Evolutionary conservation across 1,284 basidiomycete genomes (phyloP).

Genomic region (Cyathus pygmaeus): DNA sequence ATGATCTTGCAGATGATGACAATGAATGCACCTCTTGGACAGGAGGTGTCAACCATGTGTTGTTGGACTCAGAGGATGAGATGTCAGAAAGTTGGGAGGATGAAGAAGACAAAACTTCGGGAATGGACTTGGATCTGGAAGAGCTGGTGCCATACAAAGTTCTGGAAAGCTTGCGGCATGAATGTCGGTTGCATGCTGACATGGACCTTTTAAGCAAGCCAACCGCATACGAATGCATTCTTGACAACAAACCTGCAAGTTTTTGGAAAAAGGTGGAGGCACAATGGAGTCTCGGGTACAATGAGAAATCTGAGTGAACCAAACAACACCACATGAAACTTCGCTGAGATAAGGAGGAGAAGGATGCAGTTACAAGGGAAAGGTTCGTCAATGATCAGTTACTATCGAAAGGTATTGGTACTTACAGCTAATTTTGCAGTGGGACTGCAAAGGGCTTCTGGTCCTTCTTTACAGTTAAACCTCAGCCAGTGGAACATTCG

Average conservation of each 20-base stretch:
- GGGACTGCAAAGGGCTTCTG: slow-evolving; percentile 1
- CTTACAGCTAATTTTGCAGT: background rate
- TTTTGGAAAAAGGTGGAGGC: slow-evolving; percentile 10
- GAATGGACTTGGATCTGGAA: background rate
- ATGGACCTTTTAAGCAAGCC: background rate
- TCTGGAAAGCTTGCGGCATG: background rate
- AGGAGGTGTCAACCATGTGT: background rate
- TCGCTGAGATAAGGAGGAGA: slow-evolving; percentile 3
- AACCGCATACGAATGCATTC: background rate
- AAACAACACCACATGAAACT: slow-evolving; percentile 4
- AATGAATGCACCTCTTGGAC: background rate
- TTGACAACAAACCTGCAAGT: background rate
- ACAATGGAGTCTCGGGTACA: slow-evolving; percentile 20
- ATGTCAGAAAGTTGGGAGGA: background rate
- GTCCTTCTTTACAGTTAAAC: background rate
- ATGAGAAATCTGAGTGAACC: slow-evolving; percentile 13
- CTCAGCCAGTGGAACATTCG: background rate
- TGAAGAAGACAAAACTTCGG: background rate
- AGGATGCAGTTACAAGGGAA: background rate
- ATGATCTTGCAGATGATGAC: background rate
- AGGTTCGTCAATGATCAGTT: slow-evolving; percentile 2
- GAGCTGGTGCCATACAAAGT: background rate
- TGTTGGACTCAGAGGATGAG: background rate
- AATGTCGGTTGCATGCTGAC: background rate
- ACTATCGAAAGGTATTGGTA: background rate